These are phyloP conservation scores for Aureobasidium sp. DNA, from an alignment of 2,329 filamentous ascomycete species.

Conservation along the genomic window DNA sequence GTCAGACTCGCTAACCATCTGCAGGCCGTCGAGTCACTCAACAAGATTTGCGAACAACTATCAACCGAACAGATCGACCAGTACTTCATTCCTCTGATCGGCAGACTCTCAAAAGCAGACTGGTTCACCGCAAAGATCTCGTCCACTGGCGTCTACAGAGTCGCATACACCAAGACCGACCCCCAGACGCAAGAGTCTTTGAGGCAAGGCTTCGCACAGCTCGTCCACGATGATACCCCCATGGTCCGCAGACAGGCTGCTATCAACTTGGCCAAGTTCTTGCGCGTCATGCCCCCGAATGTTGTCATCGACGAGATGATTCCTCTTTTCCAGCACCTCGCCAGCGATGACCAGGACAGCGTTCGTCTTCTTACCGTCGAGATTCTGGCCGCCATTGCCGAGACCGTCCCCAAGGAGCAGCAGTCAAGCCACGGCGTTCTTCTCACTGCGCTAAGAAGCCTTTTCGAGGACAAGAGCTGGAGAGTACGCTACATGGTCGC, in stretches of 20 bases:
- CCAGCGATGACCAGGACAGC: slow-evolving; percentile 94
- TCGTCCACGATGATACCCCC: slow-evolving; percentile 96
- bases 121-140: slow-evolving; percentile 99
- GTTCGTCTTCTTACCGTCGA: slow-evolving; percentile 93
- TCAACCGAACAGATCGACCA: slow-evolving; percentile 91
- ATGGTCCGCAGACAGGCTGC: slow-evolving; percentile 98
- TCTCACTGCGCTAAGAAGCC: slow-evolving; percentile 75
- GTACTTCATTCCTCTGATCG: slow-evolving; percentile 89
- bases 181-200: slow-evolving; percentile 82
- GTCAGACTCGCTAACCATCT: slow-evolving; percentile 22
- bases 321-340: slow-evolving; percentile 93
- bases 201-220: slow-evolving; percentile 79
- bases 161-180: slow-evolving; percentile 86
- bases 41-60: slow-evolving; percentile 95
- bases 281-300: slow-evolving; percentile 87
- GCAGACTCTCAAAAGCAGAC: slow-evolving; percentile 96
- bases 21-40: slow-evolving; percentile 94
- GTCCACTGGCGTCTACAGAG: slow-evolving; percentile 88
- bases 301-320: slow-evolving; percentile 99
- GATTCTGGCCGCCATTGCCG: slow-evolving; percentile 89
- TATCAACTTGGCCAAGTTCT: slow-evolving; percentile 93
- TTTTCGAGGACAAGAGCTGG: slow-evolving; percentile 99
- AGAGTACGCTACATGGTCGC: slow-evolving; percentile 98
- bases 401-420: slow-evolving; percentile 96
- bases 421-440: slow-evolving; percentile 93